Evolutionary conservation across 139 green algal genomes (phyloP), one percentile per base, ranked within the genome.

Genomic region (Coelastrella sp.): DNA sequence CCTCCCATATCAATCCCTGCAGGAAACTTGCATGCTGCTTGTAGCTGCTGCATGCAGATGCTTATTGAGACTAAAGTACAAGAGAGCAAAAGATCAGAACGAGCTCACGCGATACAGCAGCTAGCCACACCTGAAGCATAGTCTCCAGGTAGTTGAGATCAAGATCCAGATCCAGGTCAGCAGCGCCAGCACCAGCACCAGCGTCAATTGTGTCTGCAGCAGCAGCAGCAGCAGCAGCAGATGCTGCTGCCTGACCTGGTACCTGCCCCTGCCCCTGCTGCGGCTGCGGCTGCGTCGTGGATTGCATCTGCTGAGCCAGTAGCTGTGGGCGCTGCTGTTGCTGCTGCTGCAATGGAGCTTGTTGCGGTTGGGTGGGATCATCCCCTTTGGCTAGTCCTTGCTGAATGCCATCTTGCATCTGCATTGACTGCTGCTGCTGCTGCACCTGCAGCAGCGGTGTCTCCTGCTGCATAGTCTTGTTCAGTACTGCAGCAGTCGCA

Each of bases 121-220:
- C 34, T 5, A 13, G 11, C 8, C 71, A 3, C 73, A 81, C 73
- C 73, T 81, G 73, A 32, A 81, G 32, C 73, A 81, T 81, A 23
- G 37, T 81, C 35, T 81, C 73, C 73, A 81, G 32, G 34, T 68
- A 81, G 4, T 67, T 81, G 3, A 68, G 27, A 21, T 81, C 73
- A 5, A 81, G 9, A 23, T 81, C 73, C 4, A 81, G 19, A 9
- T 81, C 73, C 30, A 81, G 48, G 48, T 81, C 73, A 34, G 30
- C 50, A 13, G 3, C 11, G 1, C 23, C 69, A 1, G 19, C n/a
- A 0, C 1, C 64, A 64, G 17, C 67, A n/a, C 37, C 69, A 60
- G 40, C 37, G 34, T 34, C 35, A 76, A 34, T 15, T 4, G 8
- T 9, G 34, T 17, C 67, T 76, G 67, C 67, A 57, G 43, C 37